Base-by-base conservation (phyloP, 2,329 filamentous ascomycete species). In the Ascomycota sp. region DNA sequence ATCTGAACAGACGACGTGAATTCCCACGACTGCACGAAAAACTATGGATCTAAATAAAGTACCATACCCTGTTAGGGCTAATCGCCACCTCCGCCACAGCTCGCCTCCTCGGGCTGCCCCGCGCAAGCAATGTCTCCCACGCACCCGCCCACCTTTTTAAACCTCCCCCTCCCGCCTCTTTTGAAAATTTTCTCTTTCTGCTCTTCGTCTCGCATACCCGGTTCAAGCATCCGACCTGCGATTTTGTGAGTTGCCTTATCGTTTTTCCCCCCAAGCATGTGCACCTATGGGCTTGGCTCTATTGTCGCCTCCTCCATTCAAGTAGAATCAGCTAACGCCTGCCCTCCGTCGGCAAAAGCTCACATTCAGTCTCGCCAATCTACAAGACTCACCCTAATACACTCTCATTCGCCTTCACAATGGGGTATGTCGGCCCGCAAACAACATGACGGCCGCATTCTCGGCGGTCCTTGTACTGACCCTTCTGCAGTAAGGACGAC, bases 401-500 rank as follows among this genome's bases (percentile, higher is more conserved):
- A 17, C 10, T 26, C 12, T 23, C 21, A 17, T 28, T 27, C 30
- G 47, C 48, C 48, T 48, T 42, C 43, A 53, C 51, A 46, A 53
- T 53, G 50, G 50, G 42, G 42, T 45, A 42, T 26, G 42, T 41
- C 23, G 27, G 8, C 31, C 11, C 23, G 29, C n/a, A n/a, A n/a
- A n/a, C n/a, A n/a, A n/a, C n/a, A n/a, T n/a, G n/a, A n/a, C n/a
- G n/a, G n/a, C n/a, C n/a, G n/a, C n/a, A n/a, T n/a, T n/a, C n/a
- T n/a, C n/a, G n/a, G n/a, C n/a, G n/a, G n/a, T n/a, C n/a, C n/a
- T n/a, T n/a, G 26, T 33, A 25, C 30, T 35, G 31, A 32, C 35
- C 30, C 3, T 15, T 10, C 36, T 30, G 48, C 55, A 86, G 85
- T 80, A 95, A 82, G 71, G 75, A 93, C 54, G 80, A 86, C 44